Evolutionary conservation across 2,329 filamentous ascomycete species (phyloP).

Genomic region (Colletotrichum sp.): DNA sequence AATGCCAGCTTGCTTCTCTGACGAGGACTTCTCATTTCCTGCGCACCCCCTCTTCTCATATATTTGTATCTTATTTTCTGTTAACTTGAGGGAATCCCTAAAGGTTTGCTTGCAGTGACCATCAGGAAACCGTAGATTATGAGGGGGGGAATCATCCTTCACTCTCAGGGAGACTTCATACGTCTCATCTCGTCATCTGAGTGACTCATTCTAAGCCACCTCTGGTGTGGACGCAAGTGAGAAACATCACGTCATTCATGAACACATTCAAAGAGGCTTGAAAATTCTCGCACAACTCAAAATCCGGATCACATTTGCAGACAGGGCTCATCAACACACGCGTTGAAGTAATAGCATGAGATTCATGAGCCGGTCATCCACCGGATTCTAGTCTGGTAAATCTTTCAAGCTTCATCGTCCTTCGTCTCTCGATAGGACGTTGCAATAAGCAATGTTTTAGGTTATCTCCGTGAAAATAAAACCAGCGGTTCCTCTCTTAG

Average conservation of each 20-base stretch:
- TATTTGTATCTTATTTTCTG: fast-evolving
- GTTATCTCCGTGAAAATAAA: neutral
- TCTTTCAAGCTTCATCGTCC: neutral
- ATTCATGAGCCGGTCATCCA: neutral
- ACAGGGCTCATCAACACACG: neutral
- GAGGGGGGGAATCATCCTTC: neutral
- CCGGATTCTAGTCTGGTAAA: neutral
- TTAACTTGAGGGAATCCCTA: neutral
- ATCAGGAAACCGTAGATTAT: no score
- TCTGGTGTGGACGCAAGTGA: neutral
- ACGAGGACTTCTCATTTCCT: neutral
- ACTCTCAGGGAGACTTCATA: neutral
- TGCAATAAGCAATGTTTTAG: neutral
- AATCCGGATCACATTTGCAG: neutral
- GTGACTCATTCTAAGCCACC: neutral
- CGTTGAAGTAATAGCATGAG: neutral
- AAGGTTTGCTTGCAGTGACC: neutral
- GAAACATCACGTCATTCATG: neutral
- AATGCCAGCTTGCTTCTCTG: neutral
- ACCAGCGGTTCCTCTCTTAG: neutral
- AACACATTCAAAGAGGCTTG: neutral
- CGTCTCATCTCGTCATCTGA: neutral
- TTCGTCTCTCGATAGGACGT: neutral
- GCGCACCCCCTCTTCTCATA: neutral
- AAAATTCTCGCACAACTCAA: neutral